Evolutionary conservation across 345 rosid species (phyloP).

Genomic region (Ailanthus altissimus): DNA sequence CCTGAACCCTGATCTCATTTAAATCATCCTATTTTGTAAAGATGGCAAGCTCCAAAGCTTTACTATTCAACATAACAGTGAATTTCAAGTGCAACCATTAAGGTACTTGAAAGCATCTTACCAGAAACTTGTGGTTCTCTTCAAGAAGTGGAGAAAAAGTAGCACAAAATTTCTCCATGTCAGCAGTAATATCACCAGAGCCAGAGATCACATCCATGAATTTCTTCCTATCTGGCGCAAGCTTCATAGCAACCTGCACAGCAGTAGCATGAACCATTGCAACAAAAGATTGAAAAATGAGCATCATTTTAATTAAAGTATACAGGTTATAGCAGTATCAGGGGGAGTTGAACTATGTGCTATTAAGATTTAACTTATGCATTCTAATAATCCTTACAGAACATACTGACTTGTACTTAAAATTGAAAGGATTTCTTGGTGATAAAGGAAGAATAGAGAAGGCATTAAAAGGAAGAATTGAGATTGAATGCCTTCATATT

Average conservation of each 20-base stretch:
- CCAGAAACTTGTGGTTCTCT: slow-evolving; percentile 95
- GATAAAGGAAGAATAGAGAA: not conserved
- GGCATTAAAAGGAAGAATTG: not conserved
- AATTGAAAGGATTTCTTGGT: not conserved
- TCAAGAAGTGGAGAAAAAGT: slow-evolving; percentile 77
- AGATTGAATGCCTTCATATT: not conserved
- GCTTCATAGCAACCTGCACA: slow-evolving; percentile 84
- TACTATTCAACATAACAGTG: not conserved
- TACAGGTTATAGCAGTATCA: not conserved
- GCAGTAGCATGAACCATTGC: not conserved
- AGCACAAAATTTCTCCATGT: slow-evolving; percentile 83
- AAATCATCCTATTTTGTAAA: not conserved
- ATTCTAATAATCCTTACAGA: not conserved
- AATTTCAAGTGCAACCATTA: slow-evolving; percentile 6
- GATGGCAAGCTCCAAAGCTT: not conserved
- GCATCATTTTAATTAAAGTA: not conserved
- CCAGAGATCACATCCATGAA: slow-evolving; percentile 88
- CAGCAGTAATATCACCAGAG: slow-evolving; percentile 69
- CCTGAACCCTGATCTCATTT: not conserved
- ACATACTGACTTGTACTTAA: not conserved
- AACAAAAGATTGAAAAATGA: not conserved
- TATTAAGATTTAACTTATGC: not conserved
- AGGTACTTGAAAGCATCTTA: slow-evolving; percentile 31
- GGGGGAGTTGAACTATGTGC: not conserved
- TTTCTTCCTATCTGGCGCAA: slow-evolving; percentile 95